Conservation (phyloP, 768 basidiomycete species). For the Podaxis mareebaensis region DNA sequence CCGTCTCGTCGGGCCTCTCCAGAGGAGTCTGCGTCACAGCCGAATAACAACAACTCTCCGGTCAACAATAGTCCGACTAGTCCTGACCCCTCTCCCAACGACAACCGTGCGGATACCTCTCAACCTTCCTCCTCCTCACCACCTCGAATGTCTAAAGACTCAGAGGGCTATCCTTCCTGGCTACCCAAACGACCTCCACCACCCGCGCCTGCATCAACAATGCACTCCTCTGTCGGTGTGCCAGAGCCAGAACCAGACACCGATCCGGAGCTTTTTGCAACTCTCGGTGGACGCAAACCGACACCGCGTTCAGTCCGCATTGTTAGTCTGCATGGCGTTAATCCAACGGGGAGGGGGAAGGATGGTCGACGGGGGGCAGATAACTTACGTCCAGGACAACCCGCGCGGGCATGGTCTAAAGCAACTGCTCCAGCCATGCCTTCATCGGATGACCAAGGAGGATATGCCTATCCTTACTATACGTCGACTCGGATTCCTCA, state of each 20-base stretch:
- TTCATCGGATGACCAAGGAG: conserved; percentile 21
- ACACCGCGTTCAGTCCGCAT: conserved; percentile 83
- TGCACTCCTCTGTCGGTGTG: conserved; percentile 56
- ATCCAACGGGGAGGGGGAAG: conserved; percentile 30
- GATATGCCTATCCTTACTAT: conserved; percentile 3
- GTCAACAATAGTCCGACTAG: conserved; percentile 26
- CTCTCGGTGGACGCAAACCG: conserved; percentile 66
- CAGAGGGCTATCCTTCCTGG: conserved; percentile 83
- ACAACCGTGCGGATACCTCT: conserved; percentile 21
- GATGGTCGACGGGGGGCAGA: conserved; percentile 32
- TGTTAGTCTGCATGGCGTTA: conserved; percentile 60
- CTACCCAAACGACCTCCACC: conserved; percentile 77
- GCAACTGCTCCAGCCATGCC: conserved; percentile 47
- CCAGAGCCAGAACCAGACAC: conserved; percentile 26
- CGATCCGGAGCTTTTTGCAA: conserved; percentile 19
- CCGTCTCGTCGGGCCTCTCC: conserved; percentile 39
- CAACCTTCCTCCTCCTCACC: conserved; percentile 28
- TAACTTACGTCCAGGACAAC: conserved; percentile 25
- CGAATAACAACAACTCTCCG: conserved; percentile 23
- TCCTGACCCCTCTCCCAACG: conserved; percentile 21
- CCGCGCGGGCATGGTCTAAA: conserved; percentile 57
- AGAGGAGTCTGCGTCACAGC: conserved; percentile 21
- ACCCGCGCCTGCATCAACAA: conserved; percentile 71
- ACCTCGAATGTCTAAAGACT: conserved; percentile 40
- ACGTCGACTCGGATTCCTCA: conserved; percentile 38